Conservation (phyloP, 164 flowering plant genomes). For the Vitis rupestris region DNA sequence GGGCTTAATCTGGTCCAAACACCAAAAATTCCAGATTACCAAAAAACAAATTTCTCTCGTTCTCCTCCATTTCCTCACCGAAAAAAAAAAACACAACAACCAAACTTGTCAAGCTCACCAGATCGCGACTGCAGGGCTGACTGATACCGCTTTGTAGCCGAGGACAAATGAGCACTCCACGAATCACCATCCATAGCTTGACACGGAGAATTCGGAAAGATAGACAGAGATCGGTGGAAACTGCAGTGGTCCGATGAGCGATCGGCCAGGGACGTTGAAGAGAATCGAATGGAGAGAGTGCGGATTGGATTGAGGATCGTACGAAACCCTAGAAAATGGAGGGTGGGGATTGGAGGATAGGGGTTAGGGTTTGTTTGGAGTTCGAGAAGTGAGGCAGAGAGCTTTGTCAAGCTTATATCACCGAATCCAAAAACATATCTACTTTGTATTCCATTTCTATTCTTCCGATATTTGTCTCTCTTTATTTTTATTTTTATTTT, state of each 20-base stretch:
- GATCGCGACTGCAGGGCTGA: constrained; percentile 63
- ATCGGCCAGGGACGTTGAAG: no score
- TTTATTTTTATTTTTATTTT: no score
- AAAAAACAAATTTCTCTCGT: neutral
- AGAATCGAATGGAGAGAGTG: no score
- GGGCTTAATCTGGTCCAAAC: no score
- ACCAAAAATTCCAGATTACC: neutral
- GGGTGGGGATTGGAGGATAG: neutral
- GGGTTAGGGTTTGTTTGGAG: neutral
- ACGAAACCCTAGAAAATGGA: constrained; percentile 11
- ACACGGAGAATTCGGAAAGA: neutral
- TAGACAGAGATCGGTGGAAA: no score
- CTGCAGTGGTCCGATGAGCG: no score
- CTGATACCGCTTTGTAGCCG: constrained; percentile 57
- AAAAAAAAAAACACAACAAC: neutral
- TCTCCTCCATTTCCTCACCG: constrained; percentile 1
- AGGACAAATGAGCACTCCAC: constrained; percentile 61
- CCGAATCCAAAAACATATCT: no score
- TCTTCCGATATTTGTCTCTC: no score
- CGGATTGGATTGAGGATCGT: no score
- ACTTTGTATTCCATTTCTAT: no score
- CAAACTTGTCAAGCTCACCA: constrained; percentile 30
- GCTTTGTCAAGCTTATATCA: neutral
- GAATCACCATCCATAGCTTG: constrained; percentile 60
- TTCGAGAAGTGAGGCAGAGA: constrained; percentile 7